These are phyloP conservation scores for Fraxinus ornus DNA, from an alignment of 305 asterid species.

Conservation along the genomic window DNA sequence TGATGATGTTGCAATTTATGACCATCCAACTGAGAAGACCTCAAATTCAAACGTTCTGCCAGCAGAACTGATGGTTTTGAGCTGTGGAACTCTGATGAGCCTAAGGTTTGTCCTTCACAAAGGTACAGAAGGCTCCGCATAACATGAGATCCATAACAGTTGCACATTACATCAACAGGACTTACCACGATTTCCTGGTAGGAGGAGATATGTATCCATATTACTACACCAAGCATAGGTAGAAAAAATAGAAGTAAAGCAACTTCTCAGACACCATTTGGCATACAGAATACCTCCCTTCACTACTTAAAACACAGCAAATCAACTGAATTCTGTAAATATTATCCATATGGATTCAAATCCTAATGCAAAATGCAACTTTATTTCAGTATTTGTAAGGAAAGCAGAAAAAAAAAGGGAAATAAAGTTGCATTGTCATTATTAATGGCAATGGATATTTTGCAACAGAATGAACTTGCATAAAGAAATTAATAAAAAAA, in stretches of 20 bases:
- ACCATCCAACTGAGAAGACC: conserved; percentile 42
- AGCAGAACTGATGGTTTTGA: conserved; percentile 62
- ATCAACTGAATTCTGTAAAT: neutral
- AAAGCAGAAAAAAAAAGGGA: neutral
- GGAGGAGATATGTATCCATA: neutral
- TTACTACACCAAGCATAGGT: neutral
- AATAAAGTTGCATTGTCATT: neutral
- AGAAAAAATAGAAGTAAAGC: neutral
- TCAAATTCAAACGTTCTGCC: conserved; percentile 72
- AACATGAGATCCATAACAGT: conserved; percentile 94
- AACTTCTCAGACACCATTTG: neutral
- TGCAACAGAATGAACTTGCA: neutral
- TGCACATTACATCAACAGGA: conserved; percentile 79
- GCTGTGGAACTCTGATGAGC: conserved; percentile 66
- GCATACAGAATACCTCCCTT: neutral
- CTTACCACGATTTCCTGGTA: conserved; percentile 63
- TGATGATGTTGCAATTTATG: conserved; percentile 38
- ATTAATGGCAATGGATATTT: neutral
- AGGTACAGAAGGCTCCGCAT: conserved; percentile 85
- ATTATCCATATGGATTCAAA: conserved; percentile 2
- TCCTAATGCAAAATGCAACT: conserved; percentile 9
- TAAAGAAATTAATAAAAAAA: neutral
- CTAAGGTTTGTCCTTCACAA: conserved; percentile 77
- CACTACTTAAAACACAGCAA: neutral
- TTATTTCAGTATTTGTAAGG: neutral